Evolutionary conservation across 2,329 filamentous ascomycete species (phyloP).

Genomic region (Hymenoscyphus occultus): DNA sequence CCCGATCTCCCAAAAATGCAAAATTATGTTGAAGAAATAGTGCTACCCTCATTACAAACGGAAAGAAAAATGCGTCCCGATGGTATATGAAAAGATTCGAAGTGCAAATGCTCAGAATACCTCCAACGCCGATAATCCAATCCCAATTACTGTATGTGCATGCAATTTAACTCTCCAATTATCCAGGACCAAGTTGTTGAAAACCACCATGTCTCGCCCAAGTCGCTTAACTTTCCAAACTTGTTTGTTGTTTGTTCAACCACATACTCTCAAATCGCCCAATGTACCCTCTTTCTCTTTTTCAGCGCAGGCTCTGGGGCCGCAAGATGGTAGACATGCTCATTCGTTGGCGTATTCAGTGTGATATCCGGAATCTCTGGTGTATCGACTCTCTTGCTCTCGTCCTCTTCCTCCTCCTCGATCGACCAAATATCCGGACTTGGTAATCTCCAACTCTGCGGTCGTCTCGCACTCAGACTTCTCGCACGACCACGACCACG

Average conservation of each 20-base stretch:
- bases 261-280: slow-evolving; percentile 25
- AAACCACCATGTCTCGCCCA: not conserved
- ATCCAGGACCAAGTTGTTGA: not conserved
- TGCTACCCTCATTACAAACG: not conserved
- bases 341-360: slow-evolving; percentile 20
- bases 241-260: not conserved
- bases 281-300: slow-evolving; percentile 36
- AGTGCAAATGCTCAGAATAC: not conserved
- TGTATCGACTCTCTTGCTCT: slow-evolving; percentile 15
- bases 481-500: slow-evolving; percentile 30
- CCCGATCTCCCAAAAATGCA: not conserved
- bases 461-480: slow-evolving; percentile 28
- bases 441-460: slow-evolving; percentile 34
- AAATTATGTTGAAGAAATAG: not conserved
- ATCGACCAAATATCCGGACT: slow-evolving; percentile 36
- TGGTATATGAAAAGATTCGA: not conserved
- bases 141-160: not conserved
- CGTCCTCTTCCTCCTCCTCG: slow-evolving; percentile 32
- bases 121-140: slow-evolving; percentile 6
- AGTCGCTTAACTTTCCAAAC: not conserved
- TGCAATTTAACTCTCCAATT: not conserved
- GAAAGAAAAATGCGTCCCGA: not conserved
- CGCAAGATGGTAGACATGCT: slow-evolving; percentile 13
- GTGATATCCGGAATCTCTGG: slow-evolving; percentile 11
- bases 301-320: slow-evolving; percentile 17